These are phyloP conservation scores for Monilinia aucupariae DNA, from an alignment of 2,329 filamentous ascomycete species.

Conservation along the genomic window DNA sequence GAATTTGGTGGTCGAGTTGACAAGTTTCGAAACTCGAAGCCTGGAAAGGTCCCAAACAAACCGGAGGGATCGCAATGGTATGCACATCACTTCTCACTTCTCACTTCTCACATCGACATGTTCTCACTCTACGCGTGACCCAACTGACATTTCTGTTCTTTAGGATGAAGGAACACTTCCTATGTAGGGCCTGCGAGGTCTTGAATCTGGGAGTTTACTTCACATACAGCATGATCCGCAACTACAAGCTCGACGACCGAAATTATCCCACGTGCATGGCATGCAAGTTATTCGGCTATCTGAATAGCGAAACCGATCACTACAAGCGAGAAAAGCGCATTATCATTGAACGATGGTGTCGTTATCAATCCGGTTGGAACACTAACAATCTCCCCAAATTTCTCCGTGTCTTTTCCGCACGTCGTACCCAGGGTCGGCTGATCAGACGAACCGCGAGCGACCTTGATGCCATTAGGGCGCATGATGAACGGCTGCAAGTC, in stretches of 20 bases:
- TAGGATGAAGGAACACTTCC: slow-evolving; percentile 16
- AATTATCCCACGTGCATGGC: slow-evolving; percentile 18
- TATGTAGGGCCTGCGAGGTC: slow-evolving; percentile 17
- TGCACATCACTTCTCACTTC: not conserved
- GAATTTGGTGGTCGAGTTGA: slow-evolving; percentile 1
- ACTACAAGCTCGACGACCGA: not conserved
- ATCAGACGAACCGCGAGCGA: rapidly evolving
- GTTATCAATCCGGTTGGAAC: slow-evolving; percentile 18
- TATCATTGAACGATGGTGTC: slow-evolving; percentile 25
- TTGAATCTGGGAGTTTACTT: slow-evolving; percentile 26
- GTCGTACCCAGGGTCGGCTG: not conserved
- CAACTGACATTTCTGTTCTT: not conserved
- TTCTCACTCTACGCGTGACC: not conserved
- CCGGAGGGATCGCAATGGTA: slow-evolving; percentile 23
- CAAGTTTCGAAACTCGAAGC: not conserved
- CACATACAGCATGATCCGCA: slow-evolving; percentile 12
- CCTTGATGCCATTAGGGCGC: not conserved
- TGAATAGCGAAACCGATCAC: slow-evolving; percentile 28
- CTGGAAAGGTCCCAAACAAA: not conserved
- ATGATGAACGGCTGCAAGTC: not conserved
- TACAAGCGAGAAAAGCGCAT: slow-evolving; percentile 26
- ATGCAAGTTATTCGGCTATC: slow-evolving; percentile 21
- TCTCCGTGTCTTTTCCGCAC: slow-evolving; percentile 14
- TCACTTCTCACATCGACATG: not conserved
- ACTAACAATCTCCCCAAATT: slow-evolving; percentile 16